Percentiles rank a stretch among this genome's conserved stretches.
Conservation (phyloP, 495 filamentous ascomycete genomes). For the Bacidia rubella region DNA sequence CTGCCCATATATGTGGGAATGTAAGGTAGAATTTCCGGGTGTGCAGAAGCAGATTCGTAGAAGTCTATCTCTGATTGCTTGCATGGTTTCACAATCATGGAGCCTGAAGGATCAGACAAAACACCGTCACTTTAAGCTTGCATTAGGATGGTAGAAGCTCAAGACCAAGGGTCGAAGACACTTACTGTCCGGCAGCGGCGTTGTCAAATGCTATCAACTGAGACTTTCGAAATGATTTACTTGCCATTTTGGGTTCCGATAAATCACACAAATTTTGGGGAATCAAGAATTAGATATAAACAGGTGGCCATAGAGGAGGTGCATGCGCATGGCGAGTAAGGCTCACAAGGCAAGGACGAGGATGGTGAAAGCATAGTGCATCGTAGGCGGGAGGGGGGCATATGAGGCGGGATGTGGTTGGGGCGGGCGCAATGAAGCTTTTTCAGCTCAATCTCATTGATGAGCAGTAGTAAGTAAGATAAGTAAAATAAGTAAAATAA, state of each 20-base stretch:
- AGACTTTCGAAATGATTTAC: constrained; percentile 23
- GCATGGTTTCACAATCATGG: constrained; percentile 90
- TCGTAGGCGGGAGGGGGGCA: too few species aligned
- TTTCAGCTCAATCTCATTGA: too few species aligned
- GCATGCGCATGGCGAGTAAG: too few species aligned
- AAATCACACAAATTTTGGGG: neutral
- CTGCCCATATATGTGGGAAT: constrained; percentile 82
- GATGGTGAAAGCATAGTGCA: too few species aligned
- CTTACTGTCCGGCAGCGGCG: constrained; percentile 91
- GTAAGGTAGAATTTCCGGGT: constrained; percentile 58
- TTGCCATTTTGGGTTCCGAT: constrained; percentile 2
- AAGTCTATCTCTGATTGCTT: constrained; percentile 77
- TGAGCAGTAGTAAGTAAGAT: too few species aligned
- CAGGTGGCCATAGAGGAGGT: neutral
- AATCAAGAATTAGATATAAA: neutral
- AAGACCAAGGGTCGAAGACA: constrained; percentile 13
- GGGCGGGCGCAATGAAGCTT: too few species aligned
- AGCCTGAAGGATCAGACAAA: constrained; percentile 69
- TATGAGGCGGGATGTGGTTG: too few species aligned
- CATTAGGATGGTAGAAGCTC: constrained; percentile 4
- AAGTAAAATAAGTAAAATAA: too few species aligned
- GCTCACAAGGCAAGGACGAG: too few species aligned
- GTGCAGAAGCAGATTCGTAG: constrained; percentile 64
- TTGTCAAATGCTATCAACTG: constrained; percentile 60
- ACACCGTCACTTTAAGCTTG: constrained; percentile 64